Conservation (phyloP, 1,284 basidiomycete species). For the Somion occarium region DNA sequence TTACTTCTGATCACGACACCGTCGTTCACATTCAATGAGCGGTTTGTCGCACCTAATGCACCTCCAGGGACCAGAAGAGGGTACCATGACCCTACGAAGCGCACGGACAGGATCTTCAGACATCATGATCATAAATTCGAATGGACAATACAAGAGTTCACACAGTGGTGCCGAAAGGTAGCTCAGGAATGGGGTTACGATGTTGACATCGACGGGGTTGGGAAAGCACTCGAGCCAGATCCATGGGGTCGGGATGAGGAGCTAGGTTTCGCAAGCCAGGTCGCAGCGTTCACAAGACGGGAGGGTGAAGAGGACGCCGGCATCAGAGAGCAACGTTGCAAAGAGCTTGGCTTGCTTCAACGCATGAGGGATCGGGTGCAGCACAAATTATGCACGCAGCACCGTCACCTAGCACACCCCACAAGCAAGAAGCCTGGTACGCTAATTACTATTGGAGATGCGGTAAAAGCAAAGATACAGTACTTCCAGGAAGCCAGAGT, state of each 20-base stretch:
- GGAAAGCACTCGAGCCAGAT: conserved; percentile 52
- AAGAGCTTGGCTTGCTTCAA: conserved; percentile 24
- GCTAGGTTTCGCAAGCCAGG: conserved; percentile 68
- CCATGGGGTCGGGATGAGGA: conserved; percentile 63
- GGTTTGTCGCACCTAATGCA: conserved; percentile 67
- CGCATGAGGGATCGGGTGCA: conserved; percentile 23
- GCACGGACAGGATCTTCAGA: conserved; percentile 72
- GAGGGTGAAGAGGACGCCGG: conserved; percentile 29
- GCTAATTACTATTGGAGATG: conserved; percentile 44
- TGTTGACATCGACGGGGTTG: conserved; percentile 52
- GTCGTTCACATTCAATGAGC: conserved; percentile 84
- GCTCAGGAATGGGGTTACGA: conserved; percentile 76
- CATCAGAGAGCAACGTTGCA: conserved; percentile 33
- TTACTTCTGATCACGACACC: conserved; percentile 86
- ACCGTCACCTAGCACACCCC: conserved; percentile 49
- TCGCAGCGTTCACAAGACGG: conserved; percentile 60
- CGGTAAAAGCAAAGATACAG: conserved; percentile 50
- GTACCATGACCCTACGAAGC: conserved; percentile 67
- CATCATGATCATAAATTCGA: conserved; percentile 92
- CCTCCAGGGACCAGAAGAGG: conserved; percentile 45
- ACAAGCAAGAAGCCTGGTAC: conserved; percentile 37
- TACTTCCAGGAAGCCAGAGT: conserved; percentile 45
- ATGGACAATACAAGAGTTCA: conserved; percentile 83
- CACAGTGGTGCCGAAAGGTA: conserved; percentile 57
- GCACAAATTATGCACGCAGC: conserved; percentile 49